Conservation (phyloP, 768 basidiomycete genomes). For the Pleurotus giganteus region DNA sequence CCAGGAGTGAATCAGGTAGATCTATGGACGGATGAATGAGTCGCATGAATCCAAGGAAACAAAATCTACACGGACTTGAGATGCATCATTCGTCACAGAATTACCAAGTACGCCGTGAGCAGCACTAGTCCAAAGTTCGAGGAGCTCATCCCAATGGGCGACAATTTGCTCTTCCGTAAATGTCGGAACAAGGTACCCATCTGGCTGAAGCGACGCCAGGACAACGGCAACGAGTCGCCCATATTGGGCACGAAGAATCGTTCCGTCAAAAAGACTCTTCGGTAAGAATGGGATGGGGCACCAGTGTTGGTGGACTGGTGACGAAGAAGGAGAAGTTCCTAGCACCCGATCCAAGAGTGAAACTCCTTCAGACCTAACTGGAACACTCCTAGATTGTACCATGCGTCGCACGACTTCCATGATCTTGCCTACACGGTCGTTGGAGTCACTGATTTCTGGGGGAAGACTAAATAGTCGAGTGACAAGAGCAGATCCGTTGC, state of each 20-base stretch:
- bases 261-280: conserved; percentile 43
- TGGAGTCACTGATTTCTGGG: background rate
- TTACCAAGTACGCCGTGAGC: background rate
- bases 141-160: conserved; percentile 29
- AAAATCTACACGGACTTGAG: conserved; percentile 12
- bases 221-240: conserved; percentile 24
- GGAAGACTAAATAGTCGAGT: conserved; percentile 30
- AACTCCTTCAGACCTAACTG: conserved; percentile 29
- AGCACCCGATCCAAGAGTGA: conserved; percentile 35
- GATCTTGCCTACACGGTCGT: conserved; percentile 28
- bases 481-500: conserved; percentile 42
- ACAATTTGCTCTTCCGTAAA: conserved; percentile 38
- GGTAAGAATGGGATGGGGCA: conserved; percentile 11
- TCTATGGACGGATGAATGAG: conserved; percentile 23
- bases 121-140: background rate
- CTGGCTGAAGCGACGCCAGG: conserved; percentile 22
- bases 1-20: conserved; percentile 45
- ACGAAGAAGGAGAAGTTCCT: conserved; percentile 22
- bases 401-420: conserved; percentile 38
- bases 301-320: conserved; percentile 10
- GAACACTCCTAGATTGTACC: conserved; percentile 23
- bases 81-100: background rate
- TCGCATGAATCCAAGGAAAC: background rate
- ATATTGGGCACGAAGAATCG: conserved; percentile 26
- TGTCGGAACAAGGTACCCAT: conserved; percentile 24